Evolutionary conservation across 2,329 filamentous ascomycete genomes (phyloP).

Genomic region (Phialocephala subalpina): DNA sequence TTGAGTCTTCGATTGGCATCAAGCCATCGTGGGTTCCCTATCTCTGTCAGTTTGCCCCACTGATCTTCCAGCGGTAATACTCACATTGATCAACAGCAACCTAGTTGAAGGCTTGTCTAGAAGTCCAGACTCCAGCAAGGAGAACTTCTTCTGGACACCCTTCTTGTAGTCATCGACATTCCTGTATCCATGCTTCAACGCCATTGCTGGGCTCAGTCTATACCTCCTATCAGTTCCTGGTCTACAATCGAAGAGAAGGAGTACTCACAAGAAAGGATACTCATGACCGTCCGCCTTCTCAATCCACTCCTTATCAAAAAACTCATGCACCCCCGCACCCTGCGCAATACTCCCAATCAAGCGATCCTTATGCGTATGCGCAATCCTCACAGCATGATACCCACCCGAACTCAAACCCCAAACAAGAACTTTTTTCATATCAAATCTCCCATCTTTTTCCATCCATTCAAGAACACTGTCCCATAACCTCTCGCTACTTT

Average conservation of each 20-base stretch:
- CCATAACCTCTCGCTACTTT: constrained; percentile 67
- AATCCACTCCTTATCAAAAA: constrained; percentile 67
- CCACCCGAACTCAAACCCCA: constrained; percentile 74
- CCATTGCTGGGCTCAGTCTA: constrained; percentile 60
- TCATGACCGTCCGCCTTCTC: constrained; percentile 70
- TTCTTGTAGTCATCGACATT: constrained; percentile 62
- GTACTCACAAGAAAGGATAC: constrained; percentile 64
- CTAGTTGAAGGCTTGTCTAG: constrained; percentile 62
- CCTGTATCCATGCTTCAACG: constrained; percentile 68
- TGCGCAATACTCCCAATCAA: constrained; percentile 67
- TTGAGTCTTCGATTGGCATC: constrained; percentile 73
- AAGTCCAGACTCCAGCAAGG: constrained; percentile 65
- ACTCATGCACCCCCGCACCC: constrained; percentile 69
- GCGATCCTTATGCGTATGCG: constrained; percentile 67
- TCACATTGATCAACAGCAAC: constrained; percentile 67
- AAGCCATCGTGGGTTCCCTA: constrained; percentile 69
- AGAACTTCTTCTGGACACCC: constrained; percentile 66
- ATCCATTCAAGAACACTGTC: constrained; percentile 69
- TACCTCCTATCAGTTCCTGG: neutral
- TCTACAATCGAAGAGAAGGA: neutral
- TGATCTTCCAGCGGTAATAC: constrained; percentile 32
- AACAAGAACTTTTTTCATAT: constrained; percentile 63
- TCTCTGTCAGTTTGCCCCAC: neutral
- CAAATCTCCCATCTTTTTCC: constrained; percentile 56
- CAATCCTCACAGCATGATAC: constrained; percentile 73